phyloP scores from a whole-genome alignment of 1,284 basidiomycete species.

The Boletus mariae region DNA sequence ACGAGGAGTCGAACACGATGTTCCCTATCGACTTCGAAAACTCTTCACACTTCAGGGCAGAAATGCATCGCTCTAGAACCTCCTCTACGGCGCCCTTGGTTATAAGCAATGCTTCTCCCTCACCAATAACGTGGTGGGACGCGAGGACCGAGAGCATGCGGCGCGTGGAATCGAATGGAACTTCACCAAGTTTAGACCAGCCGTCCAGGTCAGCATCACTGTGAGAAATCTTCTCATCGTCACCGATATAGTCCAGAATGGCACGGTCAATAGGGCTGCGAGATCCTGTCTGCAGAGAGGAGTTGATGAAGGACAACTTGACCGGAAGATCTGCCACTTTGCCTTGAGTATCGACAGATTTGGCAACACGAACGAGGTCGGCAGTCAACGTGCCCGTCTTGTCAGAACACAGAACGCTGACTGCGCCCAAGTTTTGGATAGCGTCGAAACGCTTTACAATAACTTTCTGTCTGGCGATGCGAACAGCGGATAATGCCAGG shows the following conservation, averaged over 20 bases:
- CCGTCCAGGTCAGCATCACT: conserved; percentile 10
- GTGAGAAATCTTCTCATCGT: conserved; percentile 14
- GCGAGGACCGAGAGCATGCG: conserved; percentile 32
- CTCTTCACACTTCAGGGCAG: conserved; percentile 20
- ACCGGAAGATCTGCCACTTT: conserved; percentile 24
- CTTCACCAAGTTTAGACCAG: conserved; percentile 32
- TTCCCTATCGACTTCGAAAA: conserved; percentile 10
- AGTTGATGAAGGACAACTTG: conserved; percentile 30
- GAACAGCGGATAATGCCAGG: conserved; percentile 29
- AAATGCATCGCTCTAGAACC: conserved; percentile 30
- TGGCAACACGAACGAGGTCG: conserved; percentile 32
- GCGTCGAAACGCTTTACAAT: conserved; percentile 34
- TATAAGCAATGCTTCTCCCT: conserved; percentile 24
- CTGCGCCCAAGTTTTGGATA: conserved; percentile 32
- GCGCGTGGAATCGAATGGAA: conserved; percentile 32
- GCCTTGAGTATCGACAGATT: conserved; percentile 24
- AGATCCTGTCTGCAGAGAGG: conserved; percentile 28
- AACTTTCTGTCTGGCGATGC: conserved; percentile 32
- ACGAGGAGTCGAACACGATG: conserved; percentile 19
- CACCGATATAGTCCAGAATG: conserved; percentile 28
- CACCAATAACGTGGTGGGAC: background rate
- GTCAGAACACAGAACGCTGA: conserved; percentile 29
- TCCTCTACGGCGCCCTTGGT: conserved; percentile 33
- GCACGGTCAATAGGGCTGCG: conserved; percentile 33
- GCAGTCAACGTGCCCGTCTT: conserved; percentile 33